Base-by-base conservation (phyloP, 2,329 filamentous ascomycete species). In the Mycosphaerella sp. region DNA sequence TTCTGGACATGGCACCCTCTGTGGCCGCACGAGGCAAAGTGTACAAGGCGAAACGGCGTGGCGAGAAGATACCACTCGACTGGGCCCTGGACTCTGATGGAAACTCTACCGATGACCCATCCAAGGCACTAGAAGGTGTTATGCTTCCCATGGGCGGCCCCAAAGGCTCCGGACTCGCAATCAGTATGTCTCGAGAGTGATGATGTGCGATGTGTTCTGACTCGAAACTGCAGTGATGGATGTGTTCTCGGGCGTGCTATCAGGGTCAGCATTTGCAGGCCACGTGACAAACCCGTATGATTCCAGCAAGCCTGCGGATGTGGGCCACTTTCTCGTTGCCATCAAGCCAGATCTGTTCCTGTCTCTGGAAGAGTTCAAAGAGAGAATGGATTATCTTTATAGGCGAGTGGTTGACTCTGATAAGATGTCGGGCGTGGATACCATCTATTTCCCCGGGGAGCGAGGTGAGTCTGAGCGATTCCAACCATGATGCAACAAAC, bases 71-170 rank as follows among this genome's bases (percentile, higher is more conserved):
- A n/a, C 85, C 84, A 0, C 53, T 70, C 1, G 83, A 85, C 62
- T 93, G 87, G 88, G 87, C 87, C 1, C 74, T 92, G 6, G 87
- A 92, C 68, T 76, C 73, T 0, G 79, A 90, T 12, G 87, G 88
- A 3, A 45, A 53, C 29, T 56, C 51, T 26, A 68, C 0, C 2
- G 63, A 66, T 41, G 86, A 93, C 62, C 87, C 89, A 0, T 79
- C 76, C 1, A 77, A 76, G 17, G 89, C 88, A 0, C 72, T 93
- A 8, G 80, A 82, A 34, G 87, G 87, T 1, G 86, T 91, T 3
- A 92, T 93, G 88, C 72, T 92, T 17, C 87, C 88, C 0, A 90
- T 93, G 85, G 87, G 87, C 2, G 88, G 89, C 0, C 87, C 88
- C 0, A 93, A 93, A 69, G 89, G 89, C 0, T 87, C 84, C 2